Evolutionary conservation across 768 basidiomycete species (phyloP).

Genomic region (Tulasnella sp.): DNA sequence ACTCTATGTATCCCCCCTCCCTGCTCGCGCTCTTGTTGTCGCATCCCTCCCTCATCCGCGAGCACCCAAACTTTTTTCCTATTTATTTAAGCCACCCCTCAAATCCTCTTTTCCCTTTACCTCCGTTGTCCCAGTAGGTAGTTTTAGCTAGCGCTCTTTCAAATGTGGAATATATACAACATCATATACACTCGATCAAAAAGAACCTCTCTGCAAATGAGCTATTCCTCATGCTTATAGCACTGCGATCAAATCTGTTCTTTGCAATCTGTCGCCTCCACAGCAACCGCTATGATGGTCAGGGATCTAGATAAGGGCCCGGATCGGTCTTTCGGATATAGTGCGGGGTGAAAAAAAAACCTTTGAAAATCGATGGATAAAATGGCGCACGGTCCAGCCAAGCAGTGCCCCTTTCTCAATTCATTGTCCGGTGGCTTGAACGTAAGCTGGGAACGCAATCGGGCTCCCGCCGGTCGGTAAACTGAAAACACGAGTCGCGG

Average conservation of each 20-base stretch:
- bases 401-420: neutral
- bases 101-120: neutral
- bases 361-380: neutral
- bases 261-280: conserved; percentile 4
- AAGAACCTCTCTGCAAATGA: neutral
- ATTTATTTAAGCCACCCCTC: neutral
- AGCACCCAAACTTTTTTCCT: neutral
- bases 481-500: neutral
- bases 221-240: neutral
- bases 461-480: neutral
- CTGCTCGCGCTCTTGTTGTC: neutral
- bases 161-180: conserved; percentile 9
- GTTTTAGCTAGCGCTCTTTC: conserved; percentile 1
- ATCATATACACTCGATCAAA: neutral
- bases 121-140: conserved; percentile 1
- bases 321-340: neutral
- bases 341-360: neutral
- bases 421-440: neutral
- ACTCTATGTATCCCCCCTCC: neutral
- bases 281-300: conserved; percentile 3
- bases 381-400: neutral
- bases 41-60: neutral
- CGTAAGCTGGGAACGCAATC: neutral
- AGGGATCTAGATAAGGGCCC: neutral
- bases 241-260: neutral